A percentile compares a stretch with the other conserved stretches of the same genome.
These are phyloP conservation scores for Cicer bijugum DNA, from an alignment of 306 rosid genomes.

Conservation along the genomic window DNA sequence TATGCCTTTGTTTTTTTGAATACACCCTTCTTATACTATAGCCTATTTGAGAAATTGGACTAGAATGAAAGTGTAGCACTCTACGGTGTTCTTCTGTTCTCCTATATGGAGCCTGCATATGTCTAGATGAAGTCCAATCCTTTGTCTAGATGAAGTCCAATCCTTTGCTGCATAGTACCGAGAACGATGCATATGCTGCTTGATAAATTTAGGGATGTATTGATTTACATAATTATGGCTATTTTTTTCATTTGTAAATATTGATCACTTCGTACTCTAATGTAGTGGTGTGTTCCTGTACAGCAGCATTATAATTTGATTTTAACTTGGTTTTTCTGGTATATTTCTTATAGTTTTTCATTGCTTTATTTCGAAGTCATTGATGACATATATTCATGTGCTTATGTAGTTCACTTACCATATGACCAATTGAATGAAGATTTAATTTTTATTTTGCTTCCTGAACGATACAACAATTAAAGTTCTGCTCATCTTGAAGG, in stretches of 20 bases:
- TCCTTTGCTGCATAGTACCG: neutral
- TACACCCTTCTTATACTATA: conserved; percentile 12
- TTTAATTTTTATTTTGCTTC: neutral
- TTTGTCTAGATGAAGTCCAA: conserved; percentile 7
- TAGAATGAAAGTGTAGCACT: conserved; percentile 20
- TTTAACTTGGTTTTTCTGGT: neutral
- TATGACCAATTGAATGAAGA: conserved; percentile 19
- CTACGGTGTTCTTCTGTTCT: neutral
- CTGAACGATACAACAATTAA: conserved; percentile 13
- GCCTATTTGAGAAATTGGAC: neutral
- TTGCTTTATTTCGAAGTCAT: neutral
- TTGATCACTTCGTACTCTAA: conserved; percentile 6
- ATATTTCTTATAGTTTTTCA: conserved; percentile 12
- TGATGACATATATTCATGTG: neutral
- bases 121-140: conserved; percentile 2
- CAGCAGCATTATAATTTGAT: neutral
- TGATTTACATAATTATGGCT: conserved; percentile 1
- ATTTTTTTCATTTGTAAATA: conserved; percentile 1
- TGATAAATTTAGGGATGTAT: conserved; percentile 25
- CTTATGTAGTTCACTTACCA: neutral
- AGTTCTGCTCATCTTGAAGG: conserved; percentile 54
- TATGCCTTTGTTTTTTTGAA: conserved; percentile 44
- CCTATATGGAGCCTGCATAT: conserved; percentile 26
- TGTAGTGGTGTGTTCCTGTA: conserved; percentile 26
- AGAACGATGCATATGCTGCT: conserved; percentile 31